These are phyloP conservation scores for Thyridium curvatum DNA, from an alignment of 2,329 filamentous ascomycete species.

Conservation along the genomic window DNA sequence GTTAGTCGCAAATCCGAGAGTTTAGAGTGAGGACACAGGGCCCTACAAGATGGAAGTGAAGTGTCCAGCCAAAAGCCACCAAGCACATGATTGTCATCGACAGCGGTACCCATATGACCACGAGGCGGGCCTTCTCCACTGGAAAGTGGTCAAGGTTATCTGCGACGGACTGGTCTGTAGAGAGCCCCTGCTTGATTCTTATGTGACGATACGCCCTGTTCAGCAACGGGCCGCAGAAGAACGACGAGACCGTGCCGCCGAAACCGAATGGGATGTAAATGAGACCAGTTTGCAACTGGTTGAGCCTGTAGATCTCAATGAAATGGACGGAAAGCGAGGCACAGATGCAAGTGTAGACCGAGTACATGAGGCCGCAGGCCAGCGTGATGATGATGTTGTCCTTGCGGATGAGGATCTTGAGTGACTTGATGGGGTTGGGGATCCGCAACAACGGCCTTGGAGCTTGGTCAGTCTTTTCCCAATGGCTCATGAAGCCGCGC, in stretches of 20 bases:
- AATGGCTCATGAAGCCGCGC: not conserved
- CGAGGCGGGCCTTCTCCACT: slow-evolving; percentile 7
- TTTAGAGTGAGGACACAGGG: too few relatives aligned
- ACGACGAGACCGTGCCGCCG: slow-evolving; percentile 13
- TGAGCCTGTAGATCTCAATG: slow-evolving; percentile 14
- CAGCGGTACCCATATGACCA: slow-evolving; percentile 8
- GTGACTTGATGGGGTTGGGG: slow-evolving; percentile 5
- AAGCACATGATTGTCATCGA: slow-evolving; percentile 1
- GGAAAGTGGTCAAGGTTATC: slow-evolving; percentile 12
- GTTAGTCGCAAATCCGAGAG: too few relatives aligned
- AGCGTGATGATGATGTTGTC: slow-evolving; percentile 12
- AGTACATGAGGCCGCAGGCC: slow-evolving; percentile 11
- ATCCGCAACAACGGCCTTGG: slow-evolving; percentile 8
- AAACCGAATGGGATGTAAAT: slow-evolving; percentile 17
- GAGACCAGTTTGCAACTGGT: slow-evolving; percentile 15
- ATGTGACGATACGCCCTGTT: slow-evolving; percentile 10
- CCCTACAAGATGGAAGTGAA: slow-evolving; percentile 10
- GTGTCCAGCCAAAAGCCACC: slow-evolving; percentile 7
- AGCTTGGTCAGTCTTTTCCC: not conserved
- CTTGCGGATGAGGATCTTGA: slow-evolving; percentile 8
- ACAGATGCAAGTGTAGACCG: slow-evolving; percentile 13
- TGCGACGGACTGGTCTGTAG: slow-evolving; percentile 7
- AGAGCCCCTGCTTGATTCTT: slow-evolving; percentile 7
- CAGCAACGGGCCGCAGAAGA: slow-evolving; percentile 4
- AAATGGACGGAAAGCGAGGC: slow-evolving; percentile 15